Evolutionary conservation across 768 basidiomycete genomes (phyloP), one percentile per base, ranked within the genome.

Genomic region (Panaeolus cyanescens): DNA sequence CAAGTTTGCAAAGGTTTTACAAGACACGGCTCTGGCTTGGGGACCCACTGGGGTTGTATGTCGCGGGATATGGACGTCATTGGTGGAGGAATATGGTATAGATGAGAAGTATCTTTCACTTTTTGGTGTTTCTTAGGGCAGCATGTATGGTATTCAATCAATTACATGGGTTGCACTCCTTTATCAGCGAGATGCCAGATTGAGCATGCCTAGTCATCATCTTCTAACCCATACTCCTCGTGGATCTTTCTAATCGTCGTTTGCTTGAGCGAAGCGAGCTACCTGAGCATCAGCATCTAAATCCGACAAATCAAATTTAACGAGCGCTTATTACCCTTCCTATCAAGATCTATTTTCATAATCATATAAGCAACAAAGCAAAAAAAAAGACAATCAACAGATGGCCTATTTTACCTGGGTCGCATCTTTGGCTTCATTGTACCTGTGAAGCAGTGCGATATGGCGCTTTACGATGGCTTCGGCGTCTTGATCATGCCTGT

Each of bases 371-470:
- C 5, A 5, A 15, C 31, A 55, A 61, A 34, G 42, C 25, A 54
- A 45, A n/a, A n/a, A n/a, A 25, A 6, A 20, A 10, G 7, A 7
- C 37, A 39, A n/a, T 6, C 3, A 39, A 3, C 15, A 50, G 8
- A 50, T 50, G 25, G 6, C 25, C 45, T 5, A n/a, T n/a, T 58
- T 17, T 30, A 86, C 91, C 86, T 93, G 92, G 0, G 90, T 81
- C 4, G 91, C 92, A 70, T 93, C 92, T 69, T 93, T 93, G 8
- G 90, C 84, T 70, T 93, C 92, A 62, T 93, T 93, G 63, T 92
- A 93, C 34, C 76, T 78, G 71, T 93, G 92, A 33, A 92, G 75
- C 3, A 91, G 77, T 64, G 83, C 83, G 71, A 92, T 92, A 66
- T 92, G 90, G 13, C 77, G 74, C 62, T 86, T 85, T 22, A 89